Base-by-base conservation (phyloP, 306 rosid genomes). In the Cicer yamashitae region DNA sequence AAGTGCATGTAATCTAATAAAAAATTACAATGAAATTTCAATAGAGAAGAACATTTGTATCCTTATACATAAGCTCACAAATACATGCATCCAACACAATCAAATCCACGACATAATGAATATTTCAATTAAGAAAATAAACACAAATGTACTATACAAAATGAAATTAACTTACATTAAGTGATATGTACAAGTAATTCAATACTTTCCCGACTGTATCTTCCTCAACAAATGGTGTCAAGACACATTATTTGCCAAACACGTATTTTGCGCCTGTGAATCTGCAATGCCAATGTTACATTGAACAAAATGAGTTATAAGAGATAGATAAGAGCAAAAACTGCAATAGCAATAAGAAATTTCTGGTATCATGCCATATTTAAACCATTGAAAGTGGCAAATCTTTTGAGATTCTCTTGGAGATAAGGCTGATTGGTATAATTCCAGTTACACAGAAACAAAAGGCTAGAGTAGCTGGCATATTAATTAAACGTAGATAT, bases 231-330 rank as follows among this genome's bases (percentile, higher is more conserved):
- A 88, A 94, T 64, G 68, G 84, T 52, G 98, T 86, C 84, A 94
- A 79, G 79, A 94, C 87, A 62, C 97, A 94, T 84, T 88, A 89
- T 87, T 80, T 94, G 98, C 98, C 97, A 94, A 45, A 81, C 97
- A 51, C 98, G 96, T 78, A 94, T 81, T 79, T 94, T 94, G 65
- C 98, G 93, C 74, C 98, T 89, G 71, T 94, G 98, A 67, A 94
- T 91, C 98, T 94, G 96, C 64, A 63, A 75, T 48, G 61, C 43
- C 48, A 67, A 75, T 43, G 57, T 66, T 65, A 50, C 3, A 74
- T 39, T 60, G 75, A 74, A 54, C 45, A 82, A 10, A 44, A 65
- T 15, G 53, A 78, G 67, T 25, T 59, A 51, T 13, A 40, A 12
- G 12, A 63, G 47, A 67, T 37, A 38, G 22, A 41, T 7, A 63